Evolutionary conservation across 2,329 filamentous ascomycete genomes (phyloP).

Genomic region (Aspergillus eucalypticola): DNA sequence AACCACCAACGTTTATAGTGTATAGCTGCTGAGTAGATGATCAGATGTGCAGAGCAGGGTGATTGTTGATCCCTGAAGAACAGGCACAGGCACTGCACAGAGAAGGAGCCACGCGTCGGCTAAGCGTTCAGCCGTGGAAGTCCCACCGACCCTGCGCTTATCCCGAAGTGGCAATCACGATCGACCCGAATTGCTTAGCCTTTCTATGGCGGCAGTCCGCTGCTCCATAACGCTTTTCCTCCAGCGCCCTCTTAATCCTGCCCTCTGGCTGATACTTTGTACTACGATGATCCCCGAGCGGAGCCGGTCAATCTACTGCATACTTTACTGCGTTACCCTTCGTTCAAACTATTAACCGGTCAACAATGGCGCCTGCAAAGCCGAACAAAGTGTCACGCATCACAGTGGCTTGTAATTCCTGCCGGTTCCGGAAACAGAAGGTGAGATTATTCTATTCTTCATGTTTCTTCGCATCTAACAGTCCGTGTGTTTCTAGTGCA

Average conservation of each 20-base stretch:
- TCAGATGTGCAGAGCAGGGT: background rate
- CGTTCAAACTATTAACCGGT: conserved; percentile 5
- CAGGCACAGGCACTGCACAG: background rate
- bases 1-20: background rate
- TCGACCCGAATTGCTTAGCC: background rate
- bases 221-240: background rate
- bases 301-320: background rate
- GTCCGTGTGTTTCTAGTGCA: conserved; percentile 28
- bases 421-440: conserved; percentile 47
- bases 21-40: background rate
- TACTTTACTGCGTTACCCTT: background rate
- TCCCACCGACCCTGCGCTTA: conserved; percentile 4
- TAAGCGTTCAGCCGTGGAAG: conserved; percentile 15
- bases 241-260: background rate
- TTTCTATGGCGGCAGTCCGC: conserved; percentile 26
- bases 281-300: background rate
- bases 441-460: conserved; percentile 21
- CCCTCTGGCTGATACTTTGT: background rate
- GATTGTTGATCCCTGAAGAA: conserved; percentile 2
- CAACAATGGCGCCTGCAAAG: conserved; percentile 13
- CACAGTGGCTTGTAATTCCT: conserved; percentile 44
- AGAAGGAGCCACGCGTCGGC: conserved; percentile 5
- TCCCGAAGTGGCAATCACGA: background rate
- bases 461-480: background rate
- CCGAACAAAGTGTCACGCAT: conserved; percentile 37